Percentiles rank a stretch among this genome's conserved stretches.
Conservation (phyloP, 495 filamentous ascomycete species). For the Bombardia bombarda region DNA sequence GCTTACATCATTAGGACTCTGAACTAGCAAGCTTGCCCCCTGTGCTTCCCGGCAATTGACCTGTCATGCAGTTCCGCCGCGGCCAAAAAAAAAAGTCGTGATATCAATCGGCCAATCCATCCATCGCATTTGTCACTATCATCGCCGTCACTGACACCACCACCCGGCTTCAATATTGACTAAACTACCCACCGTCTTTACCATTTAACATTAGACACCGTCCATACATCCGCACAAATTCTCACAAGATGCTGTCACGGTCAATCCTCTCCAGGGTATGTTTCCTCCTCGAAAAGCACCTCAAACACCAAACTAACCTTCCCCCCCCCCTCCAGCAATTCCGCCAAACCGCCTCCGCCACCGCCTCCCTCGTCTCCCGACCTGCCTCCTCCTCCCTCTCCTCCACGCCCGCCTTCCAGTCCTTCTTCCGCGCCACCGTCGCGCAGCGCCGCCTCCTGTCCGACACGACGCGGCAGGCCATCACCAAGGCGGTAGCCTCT, state of each 20-base stretch:
- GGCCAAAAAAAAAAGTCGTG: neutral
- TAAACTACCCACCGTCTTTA: neutral
- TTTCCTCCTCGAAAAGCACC: neutral
- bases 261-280: constrained; percentile 18
- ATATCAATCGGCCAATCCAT: neutral
- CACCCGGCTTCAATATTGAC: neutral
- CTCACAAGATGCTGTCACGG: constrained; percentile 20
- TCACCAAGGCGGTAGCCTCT: constrained; percentile 77
- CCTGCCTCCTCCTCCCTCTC: neutral
- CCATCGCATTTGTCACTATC: neutral
- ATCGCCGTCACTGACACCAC: neutral
- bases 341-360: constrained; percentile 6
- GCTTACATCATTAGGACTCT: too few relatives aligned
- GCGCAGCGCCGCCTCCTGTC: constrained; percentile 59
- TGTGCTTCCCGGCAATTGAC: too few relatives aligned
- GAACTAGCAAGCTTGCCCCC: too few relatives aligned
- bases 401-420: constrained; percentile 1
- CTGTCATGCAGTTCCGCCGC: too few relatives aligned
- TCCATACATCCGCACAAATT: too few relatives aligned
- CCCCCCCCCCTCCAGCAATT: constrained; percentile 6
- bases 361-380: neutral
- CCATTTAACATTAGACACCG: neutral
- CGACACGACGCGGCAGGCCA: constrained; percentile 63
- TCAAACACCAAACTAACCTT: neutral
- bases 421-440: constrained; percentile 27